Base-by-base conservation (phyloP, 2,329 filamentous ascomycete species). In the Fusarium mundagurra region DNA sequence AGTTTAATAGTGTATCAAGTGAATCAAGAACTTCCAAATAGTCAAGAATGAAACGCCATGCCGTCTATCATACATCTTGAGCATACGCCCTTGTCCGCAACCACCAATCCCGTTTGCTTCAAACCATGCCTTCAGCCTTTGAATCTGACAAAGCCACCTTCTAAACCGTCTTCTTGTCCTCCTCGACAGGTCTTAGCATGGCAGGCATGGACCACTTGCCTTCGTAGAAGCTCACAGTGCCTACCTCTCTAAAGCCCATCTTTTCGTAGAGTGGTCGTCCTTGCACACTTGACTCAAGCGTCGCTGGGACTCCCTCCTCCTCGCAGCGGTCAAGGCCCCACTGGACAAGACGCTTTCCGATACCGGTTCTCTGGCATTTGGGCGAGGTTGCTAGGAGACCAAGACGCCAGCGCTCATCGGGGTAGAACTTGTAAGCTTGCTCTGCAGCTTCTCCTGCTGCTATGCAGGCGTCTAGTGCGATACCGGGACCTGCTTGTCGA, bases 281-380 rank as follows among this genome's bases (percentile, higher is more conserved):
- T 17, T 54, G 18, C 1, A 38, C n/a, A 24, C 64, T 72, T 5
- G 70, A 54, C 22, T 73, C 64, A 20, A 72, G 69, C 10, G 36
- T 47, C 3, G 69, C 64, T 2, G 70, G 51, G 11, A 72, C 59
- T 3, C 39, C 44, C 38, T 72, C 70, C 29, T 72, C 64, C 6
- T 70, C 70, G 2, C 64, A 70, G 14, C 69, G 69, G 10, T 72
- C 69, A 13, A 72, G 50, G 2, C 70, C 70, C 70, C 70, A 72
- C 47, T 65, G 64, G 1, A 64, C 34, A 14, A 72, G 69, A 10
- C 65, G 54, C 11, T 29, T 38, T 18, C 69, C 70, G 38, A 72
- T 69, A 0, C 70, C 69, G 20, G 53, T 73, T 24, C 70, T 44
- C 8, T 70, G 70, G 4, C 41, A 72, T 18, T 70, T 70, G 1